Conservation (phyloP, 768 basidiomycete species). For the Lenzites betulinus region DNA sequence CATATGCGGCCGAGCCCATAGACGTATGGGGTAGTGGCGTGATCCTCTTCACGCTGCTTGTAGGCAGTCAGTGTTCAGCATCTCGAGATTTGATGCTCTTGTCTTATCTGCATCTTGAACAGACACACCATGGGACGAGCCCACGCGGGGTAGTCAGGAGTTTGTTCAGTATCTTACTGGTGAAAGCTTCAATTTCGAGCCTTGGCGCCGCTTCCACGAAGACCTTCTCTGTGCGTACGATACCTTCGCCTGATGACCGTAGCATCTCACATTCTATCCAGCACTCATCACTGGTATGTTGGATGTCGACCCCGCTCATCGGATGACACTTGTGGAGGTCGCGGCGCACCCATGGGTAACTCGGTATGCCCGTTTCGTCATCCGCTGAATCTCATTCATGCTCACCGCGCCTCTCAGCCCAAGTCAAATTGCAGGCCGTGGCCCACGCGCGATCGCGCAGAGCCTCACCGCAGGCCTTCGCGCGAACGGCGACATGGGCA, state of each 20-base stretch:
- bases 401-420: conserved; percentile 43
- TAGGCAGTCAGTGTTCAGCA: conserved; percentile 69
- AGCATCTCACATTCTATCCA: conserved; percentile 32
- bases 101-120: background rate
- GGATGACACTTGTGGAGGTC: conserved; percentile 65
- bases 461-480: conserved; percentile 70
- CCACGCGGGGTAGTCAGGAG: conserved; percentile 77
- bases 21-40: conserved; percentile 97
- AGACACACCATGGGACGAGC: conserved; percentile 99
- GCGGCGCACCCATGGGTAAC: conserved; percentile 72
- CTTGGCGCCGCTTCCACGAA: conserved; percentile 72
- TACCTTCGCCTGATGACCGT: background rate
- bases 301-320: conserved; percentile 63
- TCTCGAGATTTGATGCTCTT: background rate
- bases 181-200: conserved; percentile 68
- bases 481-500: conserved; percentile 70
- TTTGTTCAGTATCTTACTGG: conserved; percentile 76
- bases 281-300: conserved; percentile 79
- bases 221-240: conserved; percentile 60
- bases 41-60: conserved; percentile 87
- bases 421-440: conserved; percentile 63
- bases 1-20: conserved; percentile 89
- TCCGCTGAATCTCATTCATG: background rate
- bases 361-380: conserved; percentile 45
- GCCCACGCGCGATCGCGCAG: conserved; percentile 59